phyloP scores from a whole-genome alignment of 345 rosid genomes.

The Dovyalis caffra region DNA sequence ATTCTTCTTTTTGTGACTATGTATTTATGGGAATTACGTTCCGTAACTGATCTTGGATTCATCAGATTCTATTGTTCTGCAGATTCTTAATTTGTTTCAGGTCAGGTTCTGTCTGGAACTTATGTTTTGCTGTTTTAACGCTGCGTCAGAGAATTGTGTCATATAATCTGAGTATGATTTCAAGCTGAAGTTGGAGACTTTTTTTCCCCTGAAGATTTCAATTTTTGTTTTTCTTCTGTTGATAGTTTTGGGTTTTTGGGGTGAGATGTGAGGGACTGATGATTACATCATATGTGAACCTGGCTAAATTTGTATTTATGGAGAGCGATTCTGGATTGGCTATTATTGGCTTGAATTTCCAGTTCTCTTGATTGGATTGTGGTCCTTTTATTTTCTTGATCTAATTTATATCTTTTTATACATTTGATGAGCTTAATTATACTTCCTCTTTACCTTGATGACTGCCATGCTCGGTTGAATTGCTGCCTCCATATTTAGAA shows the following conservation, averaged over 20 bases:
- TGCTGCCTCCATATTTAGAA: neutral
- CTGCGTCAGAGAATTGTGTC: neutral
- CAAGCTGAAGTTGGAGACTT: neutral
- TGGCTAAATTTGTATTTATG: neutral
- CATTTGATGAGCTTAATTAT: constrained; percentile 5
- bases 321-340: neutral
- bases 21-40: constrained; percentile 30
- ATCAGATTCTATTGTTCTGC: constrained; percentile 39
- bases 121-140: neutral
- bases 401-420: constrained; percentile 4
- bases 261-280: constrained; percentile 1
- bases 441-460: constrained; percentile 4
- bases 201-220: neutral
- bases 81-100: constrained; percentile 34
- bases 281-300: neutral
- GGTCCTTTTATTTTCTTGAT: constrained; percentile 5
- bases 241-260: neutral
- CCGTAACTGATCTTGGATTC: constrained; percentile 40
- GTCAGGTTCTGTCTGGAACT: constrained; percentile 21
- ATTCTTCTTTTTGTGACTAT: constrained; percentile 20
- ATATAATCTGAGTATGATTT: constrained; percentile 10
- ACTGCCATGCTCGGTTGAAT: neutral
- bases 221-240: neutral
- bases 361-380: constrained; percentile 16
- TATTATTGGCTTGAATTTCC: neutral